A percentile compares a stretch with the other conserved stretches of the same genome.
Conservation (phyloP, 768 basidiomycete genomes). For the Mycena vitilis region DNA sequence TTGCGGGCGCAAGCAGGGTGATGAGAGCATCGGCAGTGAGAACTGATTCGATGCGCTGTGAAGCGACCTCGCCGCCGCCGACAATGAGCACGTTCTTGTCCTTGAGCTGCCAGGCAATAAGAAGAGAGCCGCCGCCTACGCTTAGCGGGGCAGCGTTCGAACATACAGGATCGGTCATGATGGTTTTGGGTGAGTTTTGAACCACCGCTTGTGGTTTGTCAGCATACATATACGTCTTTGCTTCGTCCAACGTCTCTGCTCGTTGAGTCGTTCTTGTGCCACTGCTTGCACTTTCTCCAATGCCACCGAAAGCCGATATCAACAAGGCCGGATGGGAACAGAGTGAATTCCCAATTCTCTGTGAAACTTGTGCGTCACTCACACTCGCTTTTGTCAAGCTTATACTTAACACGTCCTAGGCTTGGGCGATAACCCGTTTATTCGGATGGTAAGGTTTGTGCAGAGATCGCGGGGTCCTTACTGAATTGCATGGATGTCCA, state of each 20-base stretch:
- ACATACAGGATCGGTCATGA: constrained; percentile 26
- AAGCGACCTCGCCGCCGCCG: constrained; percentile 94
- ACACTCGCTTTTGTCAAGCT: constrained; percentile 16
- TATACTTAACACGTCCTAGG: constrained; percentile 55
- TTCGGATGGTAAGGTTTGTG: constrained; percentile 81
- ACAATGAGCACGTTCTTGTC: constrained; percentile 88
- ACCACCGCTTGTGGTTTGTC: constrained; percentile 24
- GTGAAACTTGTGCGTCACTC: constrained; percentile 82
- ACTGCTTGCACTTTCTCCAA: constrained; percentile 39
- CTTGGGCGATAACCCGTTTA: constrained; percentile 90
- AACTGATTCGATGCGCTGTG: constrained; percentile 87
- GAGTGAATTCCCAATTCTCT: constrained; percentile 93
- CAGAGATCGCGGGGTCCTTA: constrained; percentile 6
- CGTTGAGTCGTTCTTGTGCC: background rate
- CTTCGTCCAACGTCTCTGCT: constrained; percentile 13
- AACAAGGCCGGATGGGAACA: constrained; percentile 97
- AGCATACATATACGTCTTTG: background rate
- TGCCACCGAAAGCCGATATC: constrained; percentile 89
- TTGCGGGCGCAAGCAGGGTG: constrained; percentile 78
- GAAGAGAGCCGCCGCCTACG: constrained; percentile 76
- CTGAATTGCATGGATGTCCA: constrained; percentile 44
- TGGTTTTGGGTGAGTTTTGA: background rate
- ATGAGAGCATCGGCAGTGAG: constrained; percentile 84
- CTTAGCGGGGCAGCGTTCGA: constrained; percentile 27
- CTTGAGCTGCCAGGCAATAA: constrained; percentile 94